Evolutionary conservation across 2,329 filamentous ascomycete species (phyloP).

Genomic region (Aspergillus pseudoviridinutans): DNA sequence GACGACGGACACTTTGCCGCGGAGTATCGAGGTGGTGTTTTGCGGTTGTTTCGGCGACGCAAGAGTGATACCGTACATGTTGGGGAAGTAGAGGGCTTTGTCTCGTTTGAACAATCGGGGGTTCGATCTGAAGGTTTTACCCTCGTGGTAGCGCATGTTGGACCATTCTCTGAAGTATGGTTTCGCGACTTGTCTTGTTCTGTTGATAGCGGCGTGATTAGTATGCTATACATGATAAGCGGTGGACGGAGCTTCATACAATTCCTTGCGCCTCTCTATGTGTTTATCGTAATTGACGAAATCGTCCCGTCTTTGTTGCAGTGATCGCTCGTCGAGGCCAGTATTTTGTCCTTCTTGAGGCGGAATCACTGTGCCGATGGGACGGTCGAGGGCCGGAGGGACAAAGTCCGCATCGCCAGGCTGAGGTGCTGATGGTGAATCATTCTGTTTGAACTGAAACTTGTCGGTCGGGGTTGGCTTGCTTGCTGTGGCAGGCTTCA

Average conservation of each 20-base stretch:
- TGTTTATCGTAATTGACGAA: slow-evolving; percentile 85
- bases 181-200: slow-evolving; percentile 70
- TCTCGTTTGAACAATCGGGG: slow-evolving; percentile 79
- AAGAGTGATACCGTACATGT: slow-evolving; percentile 77
- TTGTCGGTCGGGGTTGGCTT: slow-evolving; percentile 9
- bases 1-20: slow-evolving; percentile 72
- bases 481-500: slow-evolving; percentile 8
- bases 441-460: slow-evolving; percentile 28
- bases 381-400: slow-evolving; percentile 58
- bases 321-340: slow-evolving; percentile 65
- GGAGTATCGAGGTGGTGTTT: slow-evolving; percentile 73
- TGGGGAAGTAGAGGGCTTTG: slow-evolving; percentile 86
- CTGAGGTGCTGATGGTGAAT: slow-evolving; percentile 16
- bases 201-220: slow-evolving; percentile 29
- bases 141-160: slow-evolving; percentile 75
- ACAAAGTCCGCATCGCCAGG: slow-evolving; percentile 44
- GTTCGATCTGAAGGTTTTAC: slow-evolving; percentile 88
- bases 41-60: slow-evolving; percentile 51
- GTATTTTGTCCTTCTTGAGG: slow-evolving; percentile 78
- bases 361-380: slow-evolving; percentile 75
- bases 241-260: slow-evolving; percentile 50
- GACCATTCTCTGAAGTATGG: slow-evolving; percentile 97
- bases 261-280: slow-evolving; percentile 66
- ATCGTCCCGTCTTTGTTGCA: slow-evolving; percentile 69
- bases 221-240: slow-evolving; percentile 3